Evolutionary conservation across 2,329 filamentous ascomycete species (phyloP), one percentile per base, ranked within the genome.

Genomic region (Fusarium continuum): DNA sequence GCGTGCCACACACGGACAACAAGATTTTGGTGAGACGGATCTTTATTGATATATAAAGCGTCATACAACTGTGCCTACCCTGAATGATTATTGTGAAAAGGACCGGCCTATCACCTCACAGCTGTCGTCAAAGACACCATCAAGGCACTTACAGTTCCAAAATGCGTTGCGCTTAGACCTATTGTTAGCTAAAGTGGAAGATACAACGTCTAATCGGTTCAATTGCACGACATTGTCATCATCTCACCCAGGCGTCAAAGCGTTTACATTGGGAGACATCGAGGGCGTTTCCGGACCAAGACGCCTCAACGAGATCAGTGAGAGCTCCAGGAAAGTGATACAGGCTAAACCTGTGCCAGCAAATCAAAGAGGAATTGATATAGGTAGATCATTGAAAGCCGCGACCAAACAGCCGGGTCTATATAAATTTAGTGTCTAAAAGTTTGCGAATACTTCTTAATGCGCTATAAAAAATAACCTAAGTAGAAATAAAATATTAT

Each of bases 141-240:
- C 17, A 32, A 17, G n/a, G 20, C n/a, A 47, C 31, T 35, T n/a
- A 19, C 20, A 26, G 19, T 17, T 9, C 13, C 23, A 26, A 22
- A 46, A 19, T 19, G 53, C 11, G 16, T 35, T 7, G 44, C 19
- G 20, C 19, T 28, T 22, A n/a, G 39, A 46, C 38, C 19, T 36
- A 38, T 56, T 44, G 28, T 20, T n/a, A 67, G 63, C 49, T 64
- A 49, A 61, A 55, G 31, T 35, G 23, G 46, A 44, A 26, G 19
- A n/a, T 6, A 29, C 19, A 39, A 25, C 36, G 9, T 20, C 51
- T 23, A 57, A 51, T 52, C 32, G 44, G 36, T n/a, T 22, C 32
- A 28, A 35, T 23, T 10, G 16, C 25, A 44, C 32, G n/a, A 28
- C 25, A 55, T 49, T 31, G 38, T 26, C 28, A 38, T 35, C 11